Conservation (phyloP, 306 rosid species). For the Cucumis hystrix region DNA sequence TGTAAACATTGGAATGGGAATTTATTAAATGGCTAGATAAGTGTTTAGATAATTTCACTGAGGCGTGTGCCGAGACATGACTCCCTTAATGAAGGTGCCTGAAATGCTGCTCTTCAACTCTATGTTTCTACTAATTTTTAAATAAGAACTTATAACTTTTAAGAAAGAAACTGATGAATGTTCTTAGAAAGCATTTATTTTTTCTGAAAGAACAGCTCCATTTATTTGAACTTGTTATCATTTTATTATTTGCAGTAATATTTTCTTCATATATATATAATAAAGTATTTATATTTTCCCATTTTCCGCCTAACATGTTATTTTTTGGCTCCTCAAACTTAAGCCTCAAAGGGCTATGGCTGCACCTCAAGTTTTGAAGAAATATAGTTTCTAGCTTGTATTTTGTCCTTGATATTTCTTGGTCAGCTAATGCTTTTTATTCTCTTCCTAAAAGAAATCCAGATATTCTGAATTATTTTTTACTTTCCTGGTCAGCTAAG, state of each 20-base stretch:
- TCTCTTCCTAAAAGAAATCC: neutral
- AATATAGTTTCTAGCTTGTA: neutral
- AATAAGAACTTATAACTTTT: neutral
- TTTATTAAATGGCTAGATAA: neutral
- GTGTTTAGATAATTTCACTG: neutral
- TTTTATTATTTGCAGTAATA: neutral
- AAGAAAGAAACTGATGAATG: neutral
- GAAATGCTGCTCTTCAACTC: neutral
- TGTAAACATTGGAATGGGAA: neutral
- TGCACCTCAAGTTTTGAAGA: neutral
- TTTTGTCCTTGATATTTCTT: neutral
- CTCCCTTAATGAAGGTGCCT: neutral
- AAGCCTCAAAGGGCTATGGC: neutral
- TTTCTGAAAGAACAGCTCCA: neutral
- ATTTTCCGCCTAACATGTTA: neutral
- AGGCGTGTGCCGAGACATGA: neutral
- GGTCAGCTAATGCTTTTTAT: neutral
- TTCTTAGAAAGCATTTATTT: neutral
- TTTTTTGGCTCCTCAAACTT: neutral
- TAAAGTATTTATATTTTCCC: neutral
- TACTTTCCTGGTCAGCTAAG: neutral
- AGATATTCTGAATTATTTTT: neutral
- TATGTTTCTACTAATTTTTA: neutral
- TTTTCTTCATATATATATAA: neutral
- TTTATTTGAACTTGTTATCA: neutral